Conservation (phyloP, 1,284 basidiomycete species). For the Irpex sp. region DNA sequence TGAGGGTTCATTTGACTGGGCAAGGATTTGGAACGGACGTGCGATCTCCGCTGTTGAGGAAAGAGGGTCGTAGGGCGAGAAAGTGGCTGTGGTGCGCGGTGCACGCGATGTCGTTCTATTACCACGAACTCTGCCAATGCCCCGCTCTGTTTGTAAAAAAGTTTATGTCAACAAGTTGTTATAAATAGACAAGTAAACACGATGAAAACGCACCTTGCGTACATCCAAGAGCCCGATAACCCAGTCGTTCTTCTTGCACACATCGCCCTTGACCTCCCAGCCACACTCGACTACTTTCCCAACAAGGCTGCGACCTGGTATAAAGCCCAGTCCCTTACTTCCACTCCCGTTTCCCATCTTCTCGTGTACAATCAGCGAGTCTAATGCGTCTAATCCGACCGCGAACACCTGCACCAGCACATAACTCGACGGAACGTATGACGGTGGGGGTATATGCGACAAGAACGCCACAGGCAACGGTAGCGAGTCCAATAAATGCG, state of each 20-base stretch:
- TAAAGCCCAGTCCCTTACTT: constrained; percentile 51
- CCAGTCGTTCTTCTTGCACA: constrained; percentile 72
- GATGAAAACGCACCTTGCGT: constrained; percentile 53
- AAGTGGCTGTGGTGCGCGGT: constrained; percentile 59
- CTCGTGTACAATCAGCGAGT: constrained; percentile 55
- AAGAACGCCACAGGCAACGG: constrained; percentile 44
- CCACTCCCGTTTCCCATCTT: constrained; percentile 27
- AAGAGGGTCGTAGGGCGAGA: constrained; percentile 20
- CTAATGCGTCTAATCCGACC: constrained; percentile 71
- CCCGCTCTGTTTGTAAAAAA: constrained; percentile 49
- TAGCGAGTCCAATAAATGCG: constrained; percentile 38
- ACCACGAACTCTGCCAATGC: constrained; percentile 80
- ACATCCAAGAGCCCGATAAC: constrained; percentile 74
- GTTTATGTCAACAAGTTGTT: constrained; percentile 1
- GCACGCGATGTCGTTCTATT: constrained; percentile 72
- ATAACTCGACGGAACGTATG: constrained; percentile 57
- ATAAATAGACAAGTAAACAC: neutral
- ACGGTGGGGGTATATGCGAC: constrained; percentile 68
- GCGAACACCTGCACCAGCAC: constrained; percentile 84
- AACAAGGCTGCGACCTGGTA: constrained; percentile 81
- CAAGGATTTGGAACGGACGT: constrained; percentile 18
- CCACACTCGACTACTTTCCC: constrained; percentile 77
- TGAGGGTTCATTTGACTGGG: constrained; percentile 11
- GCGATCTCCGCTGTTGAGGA: constrained; percentile 14
- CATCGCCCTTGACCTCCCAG: constrained; percentile 66